Conservation (phyloP, 129 eudicot species). For the Pulicaria dysenterica region DNA sequence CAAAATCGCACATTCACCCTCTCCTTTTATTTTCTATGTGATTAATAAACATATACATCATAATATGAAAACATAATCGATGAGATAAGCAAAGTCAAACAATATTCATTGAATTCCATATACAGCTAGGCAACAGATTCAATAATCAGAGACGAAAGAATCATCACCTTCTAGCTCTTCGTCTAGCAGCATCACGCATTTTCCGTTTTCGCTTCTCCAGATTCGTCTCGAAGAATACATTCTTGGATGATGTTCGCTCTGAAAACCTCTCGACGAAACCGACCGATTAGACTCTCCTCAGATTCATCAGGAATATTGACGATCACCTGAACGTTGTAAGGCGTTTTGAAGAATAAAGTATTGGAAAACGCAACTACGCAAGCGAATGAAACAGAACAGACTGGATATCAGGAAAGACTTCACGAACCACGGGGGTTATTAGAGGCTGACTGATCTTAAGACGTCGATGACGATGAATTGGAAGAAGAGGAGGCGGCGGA, state of each 20-base stretch:
- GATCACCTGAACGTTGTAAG: conserved; percentile 59
- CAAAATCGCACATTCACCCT: neutral
- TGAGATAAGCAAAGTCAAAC: neutral
- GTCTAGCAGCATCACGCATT: conserved; percentile 58
- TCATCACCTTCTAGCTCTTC: conserved; percentile 56
- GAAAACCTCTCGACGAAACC: conserved; percentile 55
- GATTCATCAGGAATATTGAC: conserved; percentile 47
- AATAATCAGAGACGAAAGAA: conserved; percentile 8
- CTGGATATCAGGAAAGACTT: conserved; percentile 24
- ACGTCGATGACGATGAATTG: conserved; percentile 3
- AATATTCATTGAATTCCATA: neutral
- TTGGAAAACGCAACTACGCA: conserved; percentile 37
- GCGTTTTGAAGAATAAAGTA: conserved; percentile 46
- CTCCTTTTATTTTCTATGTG: neutral
- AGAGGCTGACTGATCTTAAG: conserved; percentile 25
- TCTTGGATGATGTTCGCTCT: conserved; percentile 56
- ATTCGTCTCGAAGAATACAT: conserved; percentile 46
- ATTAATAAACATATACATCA: conserved; percentile 1
- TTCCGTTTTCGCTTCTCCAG: conserved; percentile 68
- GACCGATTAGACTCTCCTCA: conserved; percentile 47
- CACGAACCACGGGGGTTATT: conserved; percentile 21
- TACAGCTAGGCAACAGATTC: neutral
- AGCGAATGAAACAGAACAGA: conserved; percentile 39
- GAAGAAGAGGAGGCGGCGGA: conserved; percentile 9
- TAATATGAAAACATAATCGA: neutral